A percentile compares a stretch with the other conserved stretches of the same genome.
Evolutionary conservation across 2,329 filamentous ascomycete genomes (phyloP).

Genomic region (Trichoderma atrobrunneum): DNA sequence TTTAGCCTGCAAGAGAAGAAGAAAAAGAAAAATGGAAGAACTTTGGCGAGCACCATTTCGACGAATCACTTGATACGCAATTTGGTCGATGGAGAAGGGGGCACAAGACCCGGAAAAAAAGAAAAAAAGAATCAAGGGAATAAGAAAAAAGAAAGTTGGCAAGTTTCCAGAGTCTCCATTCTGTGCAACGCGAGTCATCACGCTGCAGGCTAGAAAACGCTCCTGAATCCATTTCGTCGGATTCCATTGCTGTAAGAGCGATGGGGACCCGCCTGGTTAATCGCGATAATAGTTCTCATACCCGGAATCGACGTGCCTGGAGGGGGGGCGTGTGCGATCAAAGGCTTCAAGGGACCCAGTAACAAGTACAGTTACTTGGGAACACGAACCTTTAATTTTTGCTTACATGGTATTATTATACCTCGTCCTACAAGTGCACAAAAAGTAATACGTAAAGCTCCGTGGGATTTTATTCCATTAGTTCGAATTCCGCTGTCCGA

Average conservation of each 20-base stretch:
- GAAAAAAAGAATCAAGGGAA: not conserved
- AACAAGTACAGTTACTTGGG: not conserved
- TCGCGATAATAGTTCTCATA: not conserved
- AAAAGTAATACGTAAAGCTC: not conserved
- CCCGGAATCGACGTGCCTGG: not conserved
- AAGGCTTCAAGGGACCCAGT: not conserved
- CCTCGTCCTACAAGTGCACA: not conserved
- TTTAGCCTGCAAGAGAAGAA: not conserved
- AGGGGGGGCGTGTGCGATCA: not conserved
- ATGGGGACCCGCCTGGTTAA: not conserved
- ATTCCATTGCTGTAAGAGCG: not conserved
- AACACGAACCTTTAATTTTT: not conserved
- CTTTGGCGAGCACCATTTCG: not conserved
- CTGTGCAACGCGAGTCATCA: not conserved
- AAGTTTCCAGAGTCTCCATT: not conserved
- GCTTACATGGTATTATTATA: not conserved
- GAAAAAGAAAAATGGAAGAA: not conserved
- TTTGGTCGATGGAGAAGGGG: not conserved
- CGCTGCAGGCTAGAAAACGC: not conserved
- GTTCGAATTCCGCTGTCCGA: not conserved
- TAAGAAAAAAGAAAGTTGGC: not conserved
- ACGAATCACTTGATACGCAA: not conserved
- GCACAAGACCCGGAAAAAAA: not conserved
- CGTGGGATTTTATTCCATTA: not conserved
- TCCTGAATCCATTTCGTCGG: not conserved